phyloP scores from a whole-genome alignment of 495 filamentous ascomycete species.

The Xylaria cubensis region DNA sequence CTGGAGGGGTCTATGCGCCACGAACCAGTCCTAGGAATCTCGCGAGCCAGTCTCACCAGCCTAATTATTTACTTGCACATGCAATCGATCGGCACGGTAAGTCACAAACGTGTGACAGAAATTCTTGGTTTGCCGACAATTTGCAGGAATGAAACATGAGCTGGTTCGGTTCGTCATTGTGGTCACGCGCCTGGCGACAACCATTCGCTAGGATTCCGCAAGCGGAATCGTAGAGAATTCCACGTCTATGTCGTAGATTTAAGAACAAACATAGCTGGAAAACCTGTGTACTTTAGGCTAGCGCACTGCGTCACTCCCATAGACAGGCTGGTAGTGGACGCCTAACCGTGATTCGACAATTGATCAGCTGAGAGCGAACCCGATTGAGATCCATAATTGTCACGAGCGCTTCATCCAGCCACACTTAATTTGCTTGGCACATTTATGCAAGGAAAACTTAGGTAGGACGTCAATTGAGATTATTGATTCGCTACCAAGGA shows the following conservation, averaged over 20 bases:
- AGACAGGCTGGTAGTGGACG: neutral
- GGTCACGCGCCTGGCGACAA: neutral
- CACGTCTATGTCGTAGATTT: neutral
- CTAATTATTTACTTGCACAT: neutral
- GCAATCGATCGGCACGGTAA: slow-evolving; percentile 13
- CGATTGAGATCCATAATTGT: neutral
- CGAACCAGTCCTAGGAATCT: neutral
- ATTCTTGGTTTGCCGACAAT: neutral
- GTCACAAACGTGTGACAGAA: neutral
- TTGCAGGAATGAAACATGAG: slow-evolving; percentile 21
- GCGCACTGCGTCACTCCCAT: neutral
- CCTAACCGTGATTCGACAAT: slow-evolving; percentile 3
- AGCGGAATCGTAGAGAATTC: neutral
- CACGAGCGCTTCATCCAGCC: neutral
- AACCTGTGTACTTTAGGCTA: neutral
- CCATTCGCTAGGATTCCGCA: neutral
- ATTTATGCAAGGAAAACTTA: neutral
- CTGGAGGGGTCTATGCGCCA: slow-evolving; percentile 1
- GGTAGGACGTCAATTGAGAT: neutral
- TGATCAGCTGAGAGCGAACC: slow-evolving; percentile 10
- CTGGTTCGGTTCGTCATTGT: slow-evolving; percentile 12
- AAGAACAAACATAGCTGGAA: neutral
- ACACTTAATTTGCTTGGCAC: neutral
- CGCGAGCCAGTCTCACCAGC: neutral
- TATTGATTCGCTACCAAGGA: neutral